Conservation (phyloP, 2,329 filamentous ascomycete species). For the Fusarium subglutinans region DNA sequence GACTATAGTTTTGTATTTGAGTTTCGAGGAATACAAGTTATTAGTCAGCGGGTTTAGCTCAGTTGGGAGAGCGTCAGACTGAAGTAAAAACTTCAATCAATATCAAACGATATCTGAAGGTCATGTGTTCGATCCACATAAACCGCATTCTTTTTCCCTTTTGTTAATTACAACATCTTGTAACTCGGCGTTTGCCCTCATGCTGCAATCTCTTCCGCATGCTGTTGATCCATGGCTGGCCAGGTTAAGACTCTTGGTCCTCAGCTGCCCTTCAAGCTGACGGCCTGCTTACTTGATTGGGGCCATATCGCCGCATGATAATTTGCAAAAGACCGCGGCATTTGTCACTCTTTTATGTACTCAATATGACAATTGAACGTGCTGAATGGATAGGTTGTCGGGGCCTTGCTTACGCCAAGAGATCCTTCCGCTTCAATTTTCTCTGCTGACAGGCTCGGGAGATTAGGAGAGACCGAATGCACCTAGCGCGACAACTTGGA, state of each 20-base stretch:
- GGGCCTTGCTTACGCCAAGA: not conserved
- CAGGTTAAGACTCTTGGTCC: not conserved
- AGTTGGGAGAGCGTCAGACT: slow-evolving; percentile 34
- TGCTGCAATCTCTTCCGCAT: not conserved
- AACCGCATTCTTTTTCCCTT: not conserved
- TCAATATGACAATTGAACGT: not conserved
- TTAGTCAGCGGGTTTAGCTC: slow-evolving; percentile 33
- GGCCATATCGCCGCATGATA: not conserved
- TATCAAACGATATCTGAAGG: slow-evolving; percentile 24
- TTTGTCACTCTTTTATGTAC: not conserved
- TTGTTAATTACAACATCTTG: accelerated
- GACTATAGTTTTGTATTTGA: accelerated
- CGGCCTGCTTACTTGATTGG: not conserved
- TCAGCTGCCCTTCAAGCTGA: not conserved
- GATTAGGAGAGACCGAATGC: not conserved
- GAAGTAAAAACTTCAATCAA: slow-evolving; percentile 22
- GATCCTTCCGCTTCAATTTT: not conserved
- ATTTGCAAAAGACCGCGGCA: not conserved
- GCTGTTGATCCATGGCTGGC: accelerated
- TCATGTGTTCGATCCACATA: slow-evolving; percentile 32
- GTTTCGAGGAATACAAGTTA: accelerated
- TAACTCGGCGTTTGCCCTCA: not conserved
- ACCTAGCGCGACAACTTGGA: not conserved
- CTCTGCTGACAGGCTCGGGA: not conserved
- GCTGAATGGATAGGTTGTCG: not conserved